Evolutionary conservation across 2,329 filamentous ascomycete species (phyloP).

Genomic region (Fusarium sp.): DNA sequence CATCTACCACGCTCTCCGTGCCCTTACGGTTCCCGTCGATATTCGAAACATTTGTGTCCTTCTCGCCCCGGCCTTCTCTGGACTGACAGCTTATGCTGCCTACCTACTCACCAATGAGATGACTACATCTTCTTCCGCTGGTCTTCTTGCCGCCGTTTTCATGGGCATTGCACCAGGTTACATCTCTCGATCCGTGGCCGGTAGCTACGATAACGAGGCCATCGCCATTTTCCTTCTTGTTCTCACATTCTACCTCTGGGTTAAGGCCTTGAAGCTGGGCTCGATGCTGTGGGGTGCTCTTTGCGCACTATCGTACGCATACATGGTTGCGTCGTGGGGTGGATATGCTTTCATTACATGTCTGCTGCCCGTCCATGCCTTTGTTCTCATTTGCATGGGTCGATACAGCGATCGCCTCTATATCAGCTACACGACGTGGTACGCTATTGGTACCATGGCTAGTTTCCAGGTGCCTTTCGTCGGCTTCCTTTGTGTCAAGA

Average conservation of each 20-base stretch:
- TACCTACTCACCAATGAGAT: slow-evolving; percentile 98
- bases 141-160: slow-evolving; percentile 91
- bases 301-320: slow-evolving; percentile 96
- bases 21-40: slow-evolving; percentile 91
- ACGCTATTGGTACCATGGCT: slow-evolving; percentile 91
- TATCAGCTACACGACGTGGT: slow-evolving; percentile 98
- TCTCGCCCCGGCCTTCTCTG: slow-evolving; percentile 92
- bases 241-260: slow-evolving; percentile 99
- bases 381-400: slow-evolving; percentile 96
- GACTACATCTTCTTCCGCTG: slow-evolving; percentile 93
- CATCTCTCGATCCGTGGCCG: slow-evolving; percentile 96
- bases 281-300: slow-evolving; percentile 97
- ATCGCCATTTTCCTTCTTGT: slow-evolving; percentile 99
- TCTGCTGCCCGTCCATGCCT: slow-evolving; percentile 90
- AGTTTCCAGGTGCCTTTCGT: slow-evolving; percentile 99
- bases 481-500: slow-evolving; percentile 94
- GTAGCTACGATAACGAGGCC: slow-evolving; percentile 99
- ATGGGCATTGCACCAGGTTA: slow-evolving; percentile 99
- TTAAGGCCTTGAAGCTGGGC: slow-evolving; percentile 96
- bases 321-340: slow-evolving; percentile 99
- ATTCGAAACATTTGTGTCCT: slow-evolving; percentile 99
- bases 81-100: slow-evolving; percentile 88
- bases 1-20: slow-evolving; percentile 93
- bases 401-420: slow-evolving; percentile 94
- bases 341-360: slow-evolving; percentile 99